Evolutionary conservation across 257 asterid species (phyloP), one percentile per base, ranked within the genome.

Genomic region (Solanum etuberosum): DNA sequence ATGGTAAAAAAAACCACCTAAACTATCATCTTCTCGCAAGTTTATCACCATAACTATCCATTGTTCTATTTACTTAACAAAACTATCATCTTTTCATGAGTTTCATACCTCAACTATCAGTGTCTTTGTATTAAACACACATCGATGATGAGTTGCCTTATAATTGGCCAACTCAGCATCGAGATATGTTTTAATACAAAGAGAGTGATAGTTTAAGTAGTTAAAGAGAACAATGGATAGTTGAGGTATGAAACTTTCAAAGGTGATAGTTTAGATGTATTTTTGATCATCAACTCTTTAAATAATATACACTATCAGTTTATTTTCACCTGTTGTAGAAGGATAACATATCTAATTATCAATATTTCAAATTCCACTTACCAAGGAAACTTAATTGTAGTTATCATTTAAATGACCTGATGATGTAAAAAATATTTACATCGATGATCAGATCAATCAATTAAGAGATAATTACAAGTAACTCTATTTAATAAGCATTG

Each of bases 141-240:
- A 7, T 0, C 0, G 67, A 57, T 21, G 67, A 6, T 57, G 67
- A 57, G 27, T 21, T 57, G 0, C 67, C 67, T 54, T 54, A 54
- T 21, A 57, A 0, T 8, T 21, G 27, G 27, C 5, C 27, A 57
- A 57, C 67, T 20, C 27, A 57, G 13, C 12, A 57, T 20, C 27
- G 13, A 57, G 67, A 21, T 21, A 20, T 57, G 67, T 21, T 21
- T 21, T 21, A 21, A 57, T 57, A 57, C 27, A 57, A 57, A 57
- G 25, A 21, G 65, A 3, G 5, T 57, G 65, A 57, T 57, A 21
- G 13, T 20, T 54, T 0, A 20, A 54, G 5, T 57, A 57, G 27
- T 3, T 57, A 21, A 57, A 57, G 67, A 20, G 13, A 57, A 8
- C 5, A 57, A 21, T 3, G 5, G 13, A 57, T 57, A 8, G 67